phyloP scores from a whole-genome alignment of 495 filamentous ascomycete genomes.

The Lindgomyces ingoldianus region DNA sequence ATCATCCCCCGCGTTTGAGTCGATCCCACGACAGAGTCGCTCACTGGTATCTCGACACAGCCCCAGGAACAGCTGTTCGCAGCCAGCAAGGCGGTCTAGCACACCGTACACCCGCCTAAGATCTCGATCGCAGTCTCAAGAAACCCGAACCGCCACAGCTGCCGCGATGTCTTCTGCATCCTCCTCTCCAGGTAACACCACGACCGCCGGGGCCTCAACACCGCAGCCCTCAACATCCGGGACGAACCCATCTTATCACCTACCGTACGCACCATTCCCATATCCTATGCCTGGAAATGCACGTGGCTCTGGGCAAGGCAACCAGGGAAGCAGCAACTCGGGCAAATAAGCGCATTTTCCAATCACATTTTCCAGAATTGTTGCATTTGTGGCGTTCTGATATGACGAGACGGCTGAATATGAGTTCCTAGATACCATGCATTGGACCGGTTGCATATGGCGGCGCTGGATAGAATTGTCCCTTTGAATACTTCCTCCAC shows the following conservation, averaged over 20 bases:
- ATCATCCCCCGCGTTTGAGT: background rate
- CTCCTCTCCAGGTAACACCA: conserved; percentile 32
- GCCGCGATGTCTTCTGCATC: conserved; percentile 30
- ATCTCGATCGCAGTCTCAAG: conserved; percentile 13
- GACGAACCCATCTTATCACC: conserved; percentile 18
- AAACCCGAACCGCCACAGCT: background rate
- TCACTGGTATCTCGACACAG: conserved; percentile 19
- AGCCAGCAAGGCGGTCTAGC: conserved; percentile 14
- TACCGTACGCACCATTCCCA: conserved; percentile 33
- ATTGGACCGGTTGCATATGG: background rate
- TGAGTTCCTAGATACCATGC: background rate
- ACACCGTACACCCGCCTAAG: conserved; percentile 23
- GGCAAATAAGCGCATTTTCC: conserved; percentile 23
- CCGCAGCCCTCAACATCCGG: conserved; percentile 15
- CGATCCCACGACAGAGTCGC: conserved; percentile 14
- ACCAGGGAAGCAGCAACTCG: conserved; percentile 5
- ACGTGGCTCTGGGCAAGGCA: background rate
- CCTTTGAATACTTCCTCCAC: background rate
- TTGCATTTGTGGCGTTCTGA: conserved; percentile 17
- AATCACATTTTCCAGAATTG: background rate
- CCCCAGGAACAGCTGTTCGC: conserved; percentile 15
- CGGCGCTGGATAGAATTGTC: background rate
- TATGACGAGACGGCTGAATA: conserved; percentile 1
- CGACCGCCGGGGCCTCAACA: conserved; percentile 14
- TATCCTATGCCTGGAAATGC: conserved; percentile 28